Percentiles rank a stretch among this genome's conserved stretches.
phyloP scores from a whole-genome alignment of 2,329 filamentous ascomycete genomes.

The Colletotrichum sp. region DNA sequence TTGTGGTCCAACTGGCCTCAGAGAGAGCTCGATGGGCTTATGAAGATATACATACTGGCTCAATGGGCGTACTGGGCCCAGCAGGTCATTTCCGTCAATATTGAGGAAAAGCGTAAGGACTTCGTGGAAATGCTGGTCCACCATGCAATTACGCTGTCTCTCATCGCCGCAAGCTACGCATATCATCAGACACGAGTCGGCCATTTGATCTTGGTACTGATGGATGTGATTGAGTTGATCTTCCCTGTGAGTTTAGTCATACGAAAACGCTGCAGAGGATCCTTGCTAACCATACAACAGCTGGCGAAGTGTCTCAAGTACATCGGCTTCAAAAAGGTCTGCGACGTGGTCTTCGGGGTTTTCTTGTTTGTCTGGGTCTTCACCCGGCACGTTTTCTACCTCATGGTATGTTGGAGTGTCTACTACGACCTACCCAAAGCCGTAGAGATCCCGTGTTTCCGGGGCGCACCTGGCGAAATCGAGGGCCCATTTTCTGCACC shows the following conservation, averaged over 20 bases:
- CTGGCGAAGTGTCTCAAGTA: neutral
- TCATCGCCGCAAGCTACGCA: neutral
- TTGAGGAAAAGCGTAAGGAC: neutral
- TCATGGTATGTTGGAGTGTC: neutral
- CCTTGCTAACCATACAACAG: neutral
- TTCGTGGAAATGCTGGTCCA: neutral
- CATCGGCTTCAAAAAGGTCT: neutral
- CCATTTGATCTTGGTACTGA: neutral
- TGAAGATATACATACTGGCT: neutral
- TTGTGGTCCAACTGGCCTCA: neutral
- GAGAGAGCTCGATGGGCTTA: neutral
- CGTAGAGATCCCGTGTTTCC: neutral
- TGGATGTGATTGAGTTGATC: neutral
- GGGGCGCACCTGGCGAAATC: neutral
- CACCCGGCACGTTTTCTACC: neutral
- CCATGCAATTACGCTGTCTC: neutral
- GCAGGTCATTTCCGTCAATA: conserved; percentile 6
- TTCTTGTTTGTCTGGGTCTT: neutral
- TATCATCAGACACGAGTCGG: neutral
- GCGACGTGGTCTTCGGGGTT: neutral
- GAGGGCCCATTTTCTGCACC: neutral
- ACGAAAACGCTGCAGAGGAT: neutral
- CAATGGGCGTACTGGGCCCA: conserved; percentile 6
- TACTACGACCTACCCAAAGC: neutral
- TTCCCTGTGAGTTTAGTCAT: neutral